These are phyloP conservation scores for Chalara sp. DNA, from an alignment of 2,329 filamentous ascomycete genomes.

Conservation along the genomic window DNA sequence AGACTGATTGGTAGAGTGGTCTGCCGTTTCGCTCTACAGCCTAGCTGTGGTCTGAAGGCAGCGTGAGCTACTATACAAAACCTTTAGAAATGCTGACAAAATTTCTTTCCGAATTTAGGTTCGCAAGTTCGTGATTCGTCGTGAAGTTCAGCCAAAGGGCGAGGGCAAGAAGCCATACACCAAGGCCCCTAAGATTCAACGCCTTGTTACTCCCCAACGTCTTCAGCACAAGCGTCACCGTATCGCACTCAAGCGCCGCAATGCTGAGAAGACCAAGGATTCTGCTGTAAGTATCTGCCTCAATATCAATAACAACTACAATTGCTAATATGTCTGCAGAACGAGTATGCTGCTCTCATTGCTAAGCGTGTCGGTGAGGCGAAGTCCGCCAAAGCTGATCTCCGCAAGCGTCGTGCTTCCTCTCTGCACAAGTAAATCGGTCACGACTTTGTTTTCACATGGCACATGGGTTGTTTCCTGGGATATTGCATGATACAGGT, in stretches of 20 bases:
- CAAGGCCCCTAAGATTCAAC: constrained; percentile 99
- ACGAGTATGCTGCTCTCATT: constrained; percentile 93
- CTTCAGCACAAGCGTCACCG: constrained; percentile 99
- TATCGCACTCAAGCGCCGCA: constrained; percentile 95
- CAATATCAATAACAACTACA: not conserved
- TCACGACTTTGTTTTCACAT: constrained; percentile 1
- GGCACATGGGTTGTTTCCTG: not conserved
- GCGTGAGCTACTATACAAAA: constrained; percentile 39
- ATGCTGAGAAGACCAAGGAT: constrained; percentile 95
- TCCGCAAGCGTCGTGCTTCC: constrained; percentile 93
- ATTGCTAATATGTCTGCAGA: constrained; percentile 50
- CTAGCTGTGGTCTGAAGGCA: no score
- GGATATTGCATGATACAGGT: not conserved
- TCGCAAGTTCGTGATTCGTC: constrained; percentile 99
- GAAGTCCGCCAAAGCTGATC: constrained; percentile 88
- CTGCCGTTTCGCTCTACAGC: no score
- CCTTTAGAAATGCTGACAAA: constrained; percentile 19
- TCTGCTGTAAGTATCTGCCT: constrained; percentile 73
- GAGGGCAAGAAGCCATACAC: constrained; percentile 98
- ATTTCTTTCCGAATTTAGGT: constrained; percentile 50
- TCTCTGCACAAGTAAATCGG: constrained; percentile 78
- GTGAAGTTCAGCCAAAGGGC: constrained; percentile 93
- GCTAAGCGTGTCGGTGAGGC: constrained; percentile 96
- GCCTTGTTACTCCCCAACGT: constrained; percentile 97
- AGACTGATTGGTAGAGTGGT: no score